Base-by-base conservation (phyloP, 805 yeast genomes). In the Starmerella apis region DNA sequence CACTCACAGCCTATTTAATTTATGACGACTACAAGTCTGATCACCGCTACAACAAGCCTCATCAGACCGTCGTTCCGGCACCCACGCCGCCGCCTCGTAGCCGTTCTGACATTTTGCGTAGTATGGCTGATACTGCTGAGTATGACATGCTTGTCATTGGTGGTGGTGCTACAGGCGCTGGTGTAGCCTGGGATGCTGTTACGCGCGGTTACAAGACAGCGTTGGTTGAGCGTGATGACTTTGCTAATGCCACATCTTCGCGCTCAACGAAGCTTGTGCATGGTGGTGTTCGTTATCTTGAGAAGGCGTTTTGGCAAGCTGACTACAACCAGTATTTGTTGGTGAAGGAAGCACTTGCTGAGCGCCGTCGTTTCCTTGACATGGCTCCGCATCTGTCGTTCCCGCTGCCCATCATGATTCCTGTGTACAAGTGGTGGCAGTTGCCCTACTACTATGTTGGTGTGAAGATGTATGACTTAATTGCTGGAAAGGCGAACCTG, bases 161-260 rank as follows among this genome's bases (percentile, higher is more conserved):
- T 54, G 96, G 96, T 58, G 97, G 97, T 64, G 96, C 96, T 35
- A 81, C 92, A 14, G 97, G 97, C 55, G 72, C 95, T 4, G 97
- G 96, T 53, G 78, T 86, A 43, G 96, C 96, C 1, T 71, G 88
- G 39, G 97, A 88, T 68, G 96, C 96, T 32, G 77, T 82, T 25
- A 77, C 94, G 38, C 76, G 97, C 67, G 96, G 96, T 43, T 76
- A 87, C 59, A 84, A 86, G 62, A 95, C 86, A 38, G 84, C 94
- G 46, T 67, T 88, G 51, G 75, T 88, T 52, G 97, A 88, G 68
- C 82, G 82, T 63, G 79, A 78, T 56, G 97, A 88, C 71, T 88
- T 83, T 63, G 95, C 95, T 7, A 75, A 86, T 9, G 96, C 95
- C 37, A 90, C 96, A 14, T 83, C 94, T 8, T 86, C 96, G 31